Evolutionary conservation across 2,329 filamentous ascomycete species (phyloP), one percentile per base, ranked within the genome.

Genomic region (Aspergillus flavus): DNA sequence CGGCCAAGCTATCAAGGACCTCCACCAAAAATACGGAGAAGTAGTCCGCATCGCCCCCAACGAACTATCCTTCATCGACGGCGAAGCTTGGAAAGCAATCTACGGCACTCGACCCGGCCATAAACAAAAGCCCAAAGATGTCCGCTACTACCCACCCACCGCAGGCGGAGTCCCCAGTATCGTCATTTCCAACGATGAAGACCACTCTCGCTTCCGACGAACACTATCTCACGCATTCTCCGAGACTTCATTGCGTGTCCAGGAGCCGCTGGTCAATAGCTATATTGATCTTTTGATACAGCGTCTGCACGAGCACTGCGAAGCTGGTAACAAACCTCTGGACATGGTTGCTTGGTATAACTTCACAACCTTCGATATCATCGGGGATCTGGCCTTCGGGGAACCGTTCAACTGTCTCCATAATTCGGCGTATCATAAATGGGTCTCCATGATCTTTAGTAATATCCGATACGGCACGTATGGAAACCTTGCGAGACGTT

Each of bases 221-320:
- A 58, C 72, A 2, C 61, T 82, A 10, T 59, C 71, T 5, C 75
- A 76, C 60, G 79, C 76, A 0, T 82, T 82, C 61, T 80, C 78
- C 0, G 75, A 54, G 76, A 77, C 1, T 61, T 83, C 12, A 5
- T 16, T 36, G 34, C 66, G 68, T 14, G 72, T 75, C 14, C 80
- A 79, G 61, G 79, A 78, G 59, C 66, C 68, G 0, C 54, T 78
- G 2, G 66, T 81, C 6, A 67, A 69, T 21, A 23, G 21, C 2
- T 77, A 76, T 61, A 61, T 77, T 3, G 70, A 77, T 21, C 61
- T 69, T 3, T 59, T 78, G 9, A 68, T 77, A n/a, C 16, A 61
- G 28, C 62, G 67, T 23, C 28, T 77, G 14, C 54, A 62, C 14
- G 62, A 57, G 5, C 32, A 63, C n/a, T 30, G 58, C 41, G 64